Evolutionary conservation across 768 basidiomycete species (phyloP).

Genomic region (Hygrocybe coccinea): DNA sequence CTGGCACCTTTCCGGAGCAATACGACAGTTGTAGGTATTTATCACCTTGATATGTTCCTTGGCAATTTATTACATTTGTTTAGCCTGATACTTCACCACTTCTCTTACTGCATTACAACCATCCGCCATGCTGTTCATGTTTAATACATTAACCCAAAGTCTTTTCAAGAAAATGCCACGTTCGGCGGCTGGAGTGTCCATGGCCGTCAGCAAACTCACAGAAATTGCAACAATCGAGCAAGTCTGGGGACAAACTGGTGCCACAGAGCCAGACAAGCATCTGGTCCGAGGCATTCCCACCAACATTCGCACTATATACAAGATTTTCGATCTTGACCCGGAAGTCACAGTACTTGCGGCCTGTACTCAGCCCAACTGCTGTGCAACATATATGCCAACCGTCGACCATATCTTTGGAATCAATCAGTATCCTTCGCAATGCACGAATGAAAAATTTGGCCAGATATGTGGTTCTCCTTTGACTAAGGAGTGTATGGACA

Average conservation of each 20-base stretch:
- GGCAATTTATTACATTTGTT: no score
- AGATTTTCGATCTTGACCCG: not conserved
- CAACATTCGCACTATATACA: not conserved
- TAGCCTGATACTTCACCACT: not conserved
- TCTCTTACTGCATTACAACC: not conserved
- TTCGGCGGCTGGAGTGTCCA: not conserved
- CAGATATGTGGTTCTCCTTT: not conserved
- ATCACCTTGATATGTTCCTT: no score
- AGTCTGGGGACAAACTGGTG: not conserved
- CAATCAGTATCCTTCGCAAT: not conserved
- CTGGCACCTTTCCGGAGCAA: no score
- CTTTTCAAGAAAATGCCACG: not conserved
- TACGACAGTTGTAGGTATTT: no score
- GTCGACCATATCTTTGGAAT: not conserved
- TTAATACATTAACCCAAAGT: not conserved
- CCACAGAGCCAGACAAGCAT: not conserved
- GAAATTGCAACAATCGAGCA: not conserved
- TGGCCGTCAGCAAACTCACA: not conserved
- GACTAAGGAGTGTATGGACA: not conserved
- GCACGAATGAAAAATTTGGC: not conserved
- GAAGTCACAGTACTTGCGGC: not conserved
- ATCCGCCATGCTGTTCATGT: not conserved
- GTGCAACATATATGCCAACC: not conserved
- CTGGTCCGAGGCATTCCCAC: not conserved
- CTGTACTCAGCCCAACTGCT: not conserved